These are phyloP conservation scores for Diophrys appendiculata DNA, from an alignment of 73 alveolate species.

Conservation along the genomic window DNA sequence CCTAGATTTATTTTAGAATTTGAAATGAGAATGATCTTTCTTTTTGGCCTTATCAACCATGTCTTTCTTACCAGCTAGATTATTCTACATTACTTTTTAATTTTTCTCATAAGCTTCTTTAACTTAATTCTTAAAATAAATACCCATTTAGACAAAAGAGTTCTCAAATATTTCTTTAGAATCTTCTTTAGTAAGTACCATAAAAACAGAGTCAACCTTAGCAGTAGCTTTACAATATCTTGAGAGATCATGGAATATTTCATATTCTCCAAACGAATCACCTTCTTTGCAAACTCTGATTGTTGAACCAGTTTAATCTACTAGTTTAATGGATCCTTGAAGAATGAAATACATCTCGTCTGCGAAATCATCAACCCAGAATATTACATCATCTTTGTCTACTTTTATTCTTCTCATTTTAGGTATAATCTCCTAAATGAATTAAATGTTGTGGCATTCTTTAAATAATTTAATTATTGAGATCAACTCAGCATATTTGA, in stretches of 20 bases:
- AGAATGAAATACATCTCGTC: constrained; percentile 27
- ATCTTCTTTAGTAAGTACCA: not conserved
- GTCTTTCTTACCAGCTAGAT: not conserved
- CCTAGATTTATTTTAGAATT: not conserved
- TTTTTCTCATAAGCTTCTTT: not conserved
- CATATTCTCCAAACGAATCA: constrained; percentile 15
- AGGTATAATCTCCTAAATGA: constrained; percentile 50
- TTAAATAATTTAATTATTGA: constrained; percentile 39
- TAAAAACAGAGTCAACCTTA: not conserved
- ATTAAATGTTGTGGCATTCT: constrained; percentile 37
- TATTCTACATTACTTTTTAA: not conserved
- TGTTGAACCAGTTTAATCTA: constrained; percentile 23
- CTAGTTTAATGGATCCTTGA: constrained; percentile 37
- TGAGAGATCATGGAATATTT: not conserved
- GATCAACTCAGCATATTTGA: constrained; percentile 48
- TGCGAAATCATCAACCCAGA: constrained; percentile 12
- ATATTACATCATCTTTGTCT: constrained; percentile 43
- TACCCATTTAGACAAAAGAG: not conserved
- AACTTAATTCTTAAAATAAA: not conserved
- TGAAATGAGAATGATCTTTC: not conserved
- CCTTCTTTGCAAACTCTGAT: constrained; percentile 27
- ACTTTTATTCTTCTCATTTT: constrained; percentile 38
- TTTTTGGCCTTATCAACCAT: not conserved
- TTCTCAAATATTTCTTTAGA: not conserved
- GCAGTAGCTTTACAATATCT: not conserved